Evolutionary conservation across 441 rosid genomes (phyloP).

Genomic region (Populus hybrid): DNA sequence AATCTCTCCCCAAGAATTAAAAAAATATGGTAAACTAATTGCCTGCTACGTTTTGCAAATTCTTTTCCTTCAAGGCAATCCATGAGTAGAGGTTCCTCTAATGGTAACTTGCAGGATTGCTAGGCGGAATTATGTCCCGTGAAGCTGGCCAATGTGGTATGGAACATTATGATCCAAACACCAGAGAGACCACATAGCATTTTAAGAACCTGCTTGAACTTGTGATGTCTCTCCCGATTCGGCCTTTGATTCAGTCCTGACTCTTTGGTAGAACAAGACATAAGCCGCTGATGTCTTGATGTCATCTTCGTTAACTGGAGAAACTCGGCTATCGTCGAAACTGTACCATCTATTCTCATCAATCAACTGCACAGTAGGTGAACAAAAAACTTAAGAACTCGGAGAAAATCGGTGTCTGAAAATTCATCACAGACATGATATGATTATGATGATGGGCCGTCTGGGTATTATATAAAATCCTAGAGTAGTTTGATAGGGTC

Average conservation of each 20-base stretch:
- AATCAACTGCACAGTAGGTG: conserved; percentile 51
- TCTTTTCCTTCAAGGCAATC: neutral
- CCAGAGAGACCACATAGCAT: neutral
- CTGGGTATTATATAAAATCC: neutral
- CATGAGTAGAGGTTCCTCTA: neutral
- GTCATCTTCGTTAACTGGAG: conserved; percentile 57
- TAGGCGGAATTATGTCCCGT: neutral
- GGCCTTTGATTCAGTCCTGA: conserved; percentile 30
- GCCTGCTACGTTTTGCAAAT: neutral
- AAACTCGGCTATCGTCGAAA: conserved; percentile 80
- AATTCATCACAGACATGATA: neutral
- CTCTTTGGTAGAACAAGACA: conserved; percentile 79
- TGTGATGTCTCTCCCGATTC: conserved; percentile 38
- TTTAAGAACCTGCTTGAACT: conserved; percentile 15
- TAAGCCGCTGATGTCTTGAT: conserved; percentile 87
- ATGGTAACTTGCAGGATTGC: neutral
- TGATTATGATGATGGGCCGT: neutral
- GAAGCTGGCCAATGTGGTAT: neutral
- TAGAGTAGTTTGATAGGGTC: neutral
- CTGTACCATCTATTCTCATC: conserved; percentile 93
- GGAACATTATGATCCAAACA: neutral
- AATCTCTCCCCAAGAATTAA: conserved; percentile 12
- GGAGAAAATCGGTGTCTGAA: neutral
- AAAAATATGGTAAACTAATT: neutral
- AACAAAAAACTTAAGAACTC: neutral